Percentiles rank a stretch among this genome's conserved stretches.
These are phyloP conservation scores for Onygenales sp. DNA, from an alignment of 2,329 filamentous ascomycete species.

Conservation along the genomic window DNA sequence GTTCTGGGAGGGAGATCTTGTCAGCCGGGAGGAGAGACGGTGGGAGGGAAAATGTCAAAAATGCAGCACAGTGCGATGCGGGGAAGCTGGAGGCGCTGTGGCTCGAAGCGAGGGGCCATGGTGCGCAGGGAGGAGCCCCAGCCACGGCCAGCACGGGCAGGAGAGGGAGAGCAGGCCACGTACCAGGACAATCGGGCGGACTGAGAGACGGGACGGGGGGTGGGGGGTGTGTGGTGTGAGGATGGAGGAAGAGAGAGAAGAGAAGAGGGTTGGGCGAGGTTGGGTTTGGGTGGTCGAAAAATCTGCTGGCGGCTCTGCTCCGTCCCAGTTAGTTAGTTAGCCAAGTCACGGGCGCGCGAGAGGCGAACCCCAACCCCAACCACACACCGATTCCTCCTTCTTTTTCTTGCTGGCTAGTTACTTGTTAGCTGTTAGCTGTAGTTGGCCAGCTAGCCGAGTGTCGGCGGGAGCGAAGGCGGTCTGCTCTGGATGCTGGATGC, in stretches of 20 bases:
- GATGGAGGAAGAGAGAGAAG: neutral
- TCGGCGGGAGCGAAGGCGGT: too few relatives aligned
- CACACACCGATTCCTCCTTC: too few relatives aligned
- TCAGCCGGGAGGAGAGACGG: neutral
- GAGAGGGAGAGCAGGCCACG: neutral
- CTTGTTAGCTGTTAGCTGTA: too few relatives aligned
- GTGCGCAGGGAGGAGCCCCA: neutral
- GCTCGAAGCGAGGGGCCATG: conserved; percentile 1
- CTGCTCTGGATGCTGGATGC: too few relatives aligned
- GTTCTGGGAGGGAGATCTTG: too few relatives aligned
- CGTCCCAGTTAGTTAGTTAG: too few relatives aligned
- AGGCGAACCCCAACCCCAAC: too few relatives aligned
- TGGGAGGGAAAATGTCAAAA: neutral
- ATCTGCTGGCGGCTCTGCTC: too few relatives aligned
- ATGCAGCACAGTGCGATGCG: conserved; percentile 6
- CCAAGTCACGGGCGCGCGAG: too few relatives aligned
- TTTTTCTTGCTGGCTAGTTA: too few relatives aligned
- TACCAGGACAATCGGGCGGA: neutral
- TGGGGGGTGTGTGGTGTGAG: neutral
- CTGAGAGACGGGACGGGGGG: neutral
- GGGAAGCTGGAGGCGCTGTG: conserved; percentile 1
- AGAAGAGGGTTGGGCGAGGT: neutral
- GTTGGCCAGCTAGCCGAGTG: too few relatives aligned
- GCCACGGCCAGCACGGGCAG: neutral
- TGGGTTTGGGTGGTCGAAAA: too few relatives aligned